Conservation (phyloP, 331 rosid species). For the Erythrophleum ivorense region DNA sequence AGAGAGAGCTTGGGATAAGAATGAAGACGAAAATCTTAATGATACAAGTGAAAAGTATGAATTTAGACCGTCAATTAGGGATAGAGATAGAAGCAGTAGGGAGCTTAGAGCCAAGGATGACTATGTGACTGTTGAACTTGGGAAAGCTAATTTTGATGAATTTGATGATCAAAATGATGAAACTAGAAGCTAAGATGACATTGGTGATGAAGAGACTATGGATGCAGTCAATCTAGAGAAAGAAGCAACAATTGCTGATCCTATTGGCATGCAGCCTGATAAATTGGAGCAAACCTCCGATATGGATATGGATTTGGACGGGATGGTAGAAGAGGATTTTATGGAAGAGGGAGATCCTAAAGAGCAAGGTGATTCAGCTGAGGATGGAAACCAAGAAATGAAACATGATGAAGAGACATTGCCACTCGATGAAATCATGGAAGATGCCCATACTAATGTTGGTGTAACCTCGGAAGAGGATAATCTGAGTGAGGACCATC, state of each 20-base stretch:
- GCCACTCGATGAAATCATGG: constrained; percentile 71
- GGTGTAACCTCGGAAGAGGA: constrained; percentile 61
- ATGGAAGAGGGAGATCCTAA: constrained; percentile 59
- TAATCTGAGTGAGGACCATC: constrained; percentile 42
- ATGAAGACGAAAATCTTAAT: constrained; percentile 68
- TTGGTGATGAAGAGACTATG: constrained; percentile 52
- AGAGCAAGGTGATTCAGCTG: constrained; percentile 49
- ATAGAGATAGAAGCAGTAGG: constrained; percentile 58
- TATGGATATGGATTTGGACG: constrained; percentile 58
- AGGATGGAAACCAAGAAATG: constrained; percentile 45
- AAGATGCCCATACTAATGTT: constrained; percentile 57
- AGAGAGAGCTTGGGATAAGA: constrained; percentile 75
- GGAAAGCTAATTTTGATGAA: constrained; percentile 57
- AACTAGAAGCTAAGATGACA: constrained; percentile 56
- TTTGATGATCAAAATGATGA: constrained; percentile 59
- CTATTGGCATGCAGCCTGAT: constrained; percentile 61
- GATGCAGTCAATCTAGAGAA: constrained; percentile 66
- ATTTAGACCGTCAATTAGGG: constrained; percentile 72
- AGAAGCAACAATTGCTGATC: constrained; percentile 60
- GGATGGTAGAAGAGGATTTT: constrained; percentile 50
- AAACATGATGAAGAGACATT: constrained; percentile 48
- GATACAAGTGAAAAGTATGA: constrained; percentile 61
- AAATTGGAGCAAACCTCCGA: constrained; percentile 58
- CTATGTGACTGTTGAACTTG: constrained; percentile 51
- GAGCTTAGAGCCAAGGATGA: constrained; percentile 91